phyloP scores from a whole-genome alignment of 768 basidiomycete species.

The Tricholoma saponaceum region DNA sequence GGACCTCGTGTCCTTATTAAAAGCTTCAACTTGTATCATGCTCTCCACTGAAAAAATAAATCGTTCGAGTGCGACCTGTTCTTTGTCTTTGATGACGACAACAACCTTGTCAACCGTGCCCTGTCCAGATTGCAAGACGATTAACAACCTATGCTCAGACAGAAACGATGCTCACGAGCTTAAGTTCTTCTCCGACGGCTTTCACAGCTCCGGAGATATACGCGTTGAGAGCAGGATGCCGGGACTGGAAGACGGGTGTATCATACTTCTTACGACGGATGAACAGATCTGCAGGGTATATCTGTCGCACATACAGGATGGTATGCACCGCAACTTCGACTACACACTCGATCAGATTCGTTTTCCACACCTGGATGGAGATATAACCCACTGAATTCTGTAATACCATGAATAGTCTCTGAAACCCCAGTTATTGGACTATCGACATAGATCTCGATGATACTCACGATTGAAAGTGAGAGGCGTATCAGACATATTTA shows the following conservation, averaged over 20 bases:
- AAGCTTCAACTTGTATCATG: conserved; percentile 69
- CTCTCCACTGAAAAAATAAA: conserved; percentile 86
- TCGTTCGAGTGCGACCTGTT: conserved; percentile 80
- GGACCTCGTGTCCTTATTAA: conserved; percentile 68
- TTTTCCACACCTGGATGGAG: not conserved
- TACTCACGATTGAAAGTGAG: conserved; percentile 32
- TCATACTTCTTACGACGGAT: conserved; percentile 86
- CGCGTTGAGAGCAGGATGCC: conserved; percentile 84
- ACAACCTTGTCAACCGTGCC: conserved; percentile 78
- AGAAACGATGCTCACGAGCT: conserved; percentile 38
- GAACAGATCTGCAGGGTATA: conserved; percentile 90
- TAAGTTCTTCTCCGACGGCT: conserved; percentile 75
- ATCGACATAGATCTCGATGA: not conserved
- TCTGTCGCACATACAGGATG: conserved; percentile 84
- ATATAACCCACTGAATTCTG: conserved; percentile 67
- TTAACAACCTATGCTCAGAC: not conserved
- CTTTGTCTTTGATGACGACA: conserved; percentile 79
- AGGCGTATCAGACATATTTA: conserved; percentile 23
- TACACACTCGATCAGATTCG: conserved; percentile 23
- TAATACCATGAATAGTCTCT: conserved; percentile 64
- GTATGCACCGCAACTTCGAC: conserved; percentile 94
- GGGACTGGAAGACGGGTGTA: conserved; percentile 87
- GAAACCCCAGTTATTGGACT: conserved; percentile 5
- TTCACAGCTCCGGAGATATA: conserved; percentile 89
- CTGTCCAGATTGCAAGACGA: conserved; percentile 30